Conservation (phyloP, 352 stramenopile genomes). For the Paralagenidium karlingii region DNA sequence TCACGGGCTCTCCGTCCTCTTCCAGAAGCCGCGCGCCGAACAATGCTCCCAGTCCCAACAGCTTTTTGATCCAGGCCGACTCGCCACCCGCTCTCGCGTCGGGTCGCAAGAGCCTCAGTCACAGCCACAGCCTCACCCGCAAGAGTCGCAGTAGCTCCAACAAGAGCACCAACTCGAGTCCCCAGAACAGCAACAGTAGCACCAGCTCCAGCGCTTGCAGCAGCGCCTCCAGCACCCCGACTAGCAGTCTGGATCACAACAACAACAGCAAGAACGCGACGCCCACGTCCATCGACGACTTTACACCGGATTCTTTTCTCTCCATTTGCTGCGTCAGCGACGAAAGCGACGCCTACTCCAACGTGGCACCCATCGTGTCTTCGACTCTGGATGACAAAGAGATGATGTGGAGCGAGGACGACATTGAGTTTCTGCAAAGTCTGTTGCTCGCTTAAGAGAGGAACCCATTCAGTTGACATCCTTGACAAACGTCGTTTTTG, state of each 20-base stretch:
- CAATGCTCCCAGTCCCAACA: too few species aligned
- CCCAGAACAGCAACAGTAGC: background rate
- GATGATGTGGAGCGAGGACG: slow-evolving; percentile 66
- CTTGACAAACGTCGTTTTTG: background rate
- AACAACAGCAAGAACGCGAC: slow-evolving; percentile 22
- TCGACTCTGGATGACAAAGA: slow-evolving; percentile 26
- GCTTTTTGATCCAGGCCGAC: too few species aligned
- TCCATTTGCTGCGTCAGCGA: slow-evolving; percentile 15
- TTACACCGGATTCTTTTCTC: slow-evolving; percentile 37
- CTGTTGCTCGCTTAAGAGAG: slow-evolving; percentile 36
- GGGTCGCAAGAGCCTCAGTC: too few species aligned
- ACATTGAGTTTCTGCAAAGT: slow-evolving; percentile 70
- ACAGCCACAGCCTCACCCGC: too few species aligned
- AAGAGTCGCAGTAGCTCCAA: background rate
- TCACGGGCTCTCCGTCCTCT: too few species aligned
- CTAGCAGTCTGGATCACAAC: background rate
- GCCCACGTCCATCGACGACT: slow-evolving; percentile 49
- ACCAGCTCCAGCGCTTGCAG: slow-evolving; percentile 4
- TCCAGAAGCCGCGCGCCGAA: too few species aligned
- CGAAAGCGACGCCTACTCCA: slow-evolving; percentile 16
- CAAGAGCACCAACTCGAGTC: background rate
- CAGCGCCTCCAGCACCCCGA: slow-evolving; percentile 3
- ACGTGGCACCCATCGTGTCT: slow-evolving; percentile 30
- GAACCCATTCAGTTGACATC: background rate
- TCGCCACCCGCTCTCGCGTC: too few species aligned